Base-by-base conservation (phyloP, 2,329 filamentous ascomycete genomes). In the Arachnomyces sp. region DNA sequence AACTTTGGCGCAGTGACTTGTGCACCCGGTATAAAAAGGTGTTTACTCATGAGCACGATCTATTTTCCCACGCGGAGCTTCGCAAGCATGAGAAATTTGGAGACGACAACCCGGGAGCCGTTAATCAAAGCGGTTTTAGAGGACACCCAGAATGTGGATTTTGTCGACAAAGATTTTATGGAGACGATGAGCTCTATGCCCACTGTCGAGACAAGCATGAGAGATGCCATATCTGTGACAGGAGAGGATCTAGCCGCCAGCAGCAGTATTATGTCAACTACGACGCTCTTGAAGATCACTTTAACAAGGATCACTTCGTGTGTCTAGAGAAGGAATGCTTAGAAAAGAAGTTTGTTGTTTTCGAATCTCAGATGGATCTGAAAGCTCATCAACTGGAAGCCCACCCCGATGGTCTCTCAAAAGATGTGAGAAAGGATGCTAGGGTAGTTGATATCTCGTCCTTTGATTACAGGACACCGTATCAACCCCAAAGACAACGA, bases 281-380 rank as follows among this genome's bases (percentile, higher is more conserved):
- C 63, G 77, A 89, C 49, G 78, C 84, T 1, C 71, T 98, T 3
- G 88, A 94, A 57, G 69, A 80, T 29, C 92, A 98, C 63, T 96
- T 96, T 59, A 75, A 77, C 47, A 82, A 82, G 50, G 88, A 92
- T 42, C 92, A 98, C 61, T 95, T 82, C 56, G 68, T 89, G 1
- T 98, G 92, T 57, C 63, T 77, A 5, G 88, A 98, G 53, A 73
- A 76, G 39, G 89, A 95, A 56, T 98, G 92, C 55, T 60, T 92
- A 56, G 92, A 96, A 52, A 95, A 95, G 75, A 96, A 95, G 60
- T 95, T 96, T 58, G 84, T 96, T 21, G 92, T 96, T 1, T 98
- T 98, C 52, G 86, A 87, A 40, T 89, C 88, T 0, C 86, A 95
- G 55, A 81, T 98, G 72, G 92, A 98, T 55, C 68, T 98, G 34